Base-by-base conservation (phyloP, 129 eudicot genomes). In the Centella asiatica region DNA sequence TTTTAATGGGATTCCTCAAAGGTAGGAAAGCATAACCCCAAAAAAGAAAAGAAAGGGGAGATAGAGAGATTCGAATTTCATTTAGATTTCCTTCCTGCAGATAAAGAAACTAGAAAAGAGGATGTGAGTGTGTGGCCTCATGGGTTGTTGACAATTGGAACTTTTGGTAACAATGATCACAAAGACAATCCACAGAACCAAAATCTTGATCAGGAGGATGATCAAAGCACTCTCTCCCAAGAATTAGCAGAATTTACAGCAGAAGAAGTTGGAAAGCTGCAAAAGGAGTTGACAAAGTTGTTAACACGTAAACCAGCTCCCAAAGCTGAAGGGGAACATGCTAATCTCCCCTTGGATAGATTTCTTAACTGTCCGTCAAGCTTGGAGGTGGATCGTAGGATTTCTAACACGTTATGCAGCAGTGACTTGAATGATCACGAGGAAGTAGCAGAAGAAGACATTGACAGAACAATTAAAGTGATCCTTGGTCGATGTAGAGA, bases 301-400 rank as follows among this genome's bases (percentile, higher is more conserved):
- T 65, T 92, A 57, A 53, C 82, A 8, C 72, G 82, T 62, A 92
- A 92, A 74, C 88, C 88, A 27, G 76, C 77, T 52, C 49, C 88
- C 42, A 74, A 74, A 66, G 75, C 72, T 27, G 75, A 69, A 20
- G 83, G 71, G 44, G 73, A 79, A 68, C 56, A 22, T 32, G 74
- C 77, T 73, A 87, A 84, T 69, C 84, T 92, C 37, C 98, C 98
- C 7, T 62, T 92, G 67, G 98, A 92, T 49, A 87, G 93, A 81
- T 92, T 92, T 71, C 98, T 92, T 4, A 92, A 92, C 70, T 92
- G 98, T 75, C 98, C 98, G 27, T 92, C 98, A 23, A 92, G 94
- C 84, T 82, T 92, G 78, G 98, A 92, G 72, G 95, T 90, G 3
- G 89, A 85, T 66, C 84, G 98, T 5, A 82, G 90, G 18, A 69